Percentiles rank a stretch among this genome's conserved stretches.
Conservation (phyloP, 495 filamentous ascomycete species). For the Pseudomonodictys pantanalensis region DNA sequence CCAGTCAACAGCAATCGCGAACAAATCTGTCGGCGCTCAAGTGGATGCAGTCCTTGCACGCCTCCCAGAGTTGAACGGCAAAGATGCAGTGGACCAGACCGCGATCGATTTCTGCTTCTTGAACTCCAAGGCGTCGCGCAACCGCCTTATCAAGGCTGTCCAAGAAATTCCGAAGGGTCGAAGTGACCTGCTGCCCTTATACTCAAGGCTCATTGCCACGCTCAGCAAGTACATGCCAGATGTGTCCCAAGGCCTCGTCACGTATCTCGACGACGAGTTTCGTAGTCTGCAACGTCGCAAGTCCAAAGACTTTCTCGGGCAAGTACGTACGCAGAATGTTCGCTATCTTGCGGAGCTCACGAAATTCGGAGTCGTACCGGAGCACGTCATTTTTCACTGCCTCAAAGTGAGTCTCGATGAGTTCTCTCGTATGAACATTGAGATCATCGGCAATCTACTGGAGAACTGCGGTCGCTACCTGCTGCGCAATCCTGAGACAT, state of each 20-base stretch:
- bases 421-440: slow-evolving; percentile 97
- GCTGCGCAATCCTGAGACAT: slow-evolving; percentile 88
- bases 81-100: slow-evolving; percentile 85
- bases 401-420: slow-evolving; percentile 96
- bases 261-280: slow-evolving; percentile 95
- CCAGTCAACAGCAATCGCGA: slow-evolving; percentile 88
- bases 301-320: slow-evolving; percentile 93
- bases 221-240: slow-evolving; percentile 92
- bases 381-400: slow-evolving; percentile 98
- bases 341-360: slow-evolving; percentile 96
- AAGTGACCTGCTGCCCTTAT: slow-evolving; percentile 84
- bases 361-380: slow-evolving; percentile 96
- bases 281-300: slow-evolving; percentile 97
- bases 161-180: slow-evolving; percentile 94
- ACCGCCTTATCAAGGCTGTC: slow-evolving; percentile 86
- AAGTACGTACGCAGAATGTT: slow-evolving; percentile 90
- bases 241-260: slow-evolving; percentile 84
- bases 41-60: slow-evolving; percentile 87
- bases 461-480: slow-evolving; percentile 97
- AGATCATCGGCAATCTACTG: slow-evolving; percentile 94
- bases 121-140: slow-evolving; percentile 96
- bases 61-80: slow-evolving; percentile 83
- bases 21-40: slow-evolving; percentile 95
- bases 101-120: slow-evolving; percentile 97
- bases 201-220: slow-evolving; percentile 88